A percentile compares a stretch with the other conserved stretches of the same genome.
Conservation (phyloP, 2,329 filamentous ascomycete species). For the Dendrostoma leiphaemia region DNA sequence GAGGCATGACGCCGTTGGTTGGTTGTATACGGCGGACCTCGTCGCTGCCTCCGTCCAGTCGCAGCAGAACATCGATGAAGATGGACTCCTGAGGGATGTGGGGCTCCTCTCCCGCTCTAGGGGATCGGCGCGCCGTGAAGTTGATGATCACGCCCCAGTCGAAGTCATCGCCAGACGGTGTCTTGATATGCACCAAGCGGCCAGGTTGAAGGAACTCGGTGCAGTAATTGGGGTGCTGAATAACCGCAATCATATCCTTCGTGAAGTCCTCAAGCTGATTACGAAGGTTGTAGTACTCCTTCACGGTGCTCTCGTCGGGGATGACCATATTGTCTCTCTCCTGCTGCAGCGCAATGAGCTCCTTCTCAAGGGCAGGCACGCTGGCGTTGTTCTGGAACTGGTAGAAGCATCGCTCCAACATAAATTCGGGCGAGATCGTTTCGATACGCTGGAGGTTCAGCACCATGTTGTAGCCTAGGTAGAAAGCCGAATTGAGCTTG, state of each 20-base stretch:
- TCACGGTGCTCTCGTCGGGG: constrained; percentile 81
- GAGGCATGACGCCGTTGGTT: constrained; percentile 63
- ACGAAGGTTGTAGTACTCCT: constrained; percentile 89
- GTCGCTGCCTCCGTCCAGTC: constrained; percentile 50
- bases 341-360: constrained; percentile 74
- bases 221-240: constrained; percentile 87
- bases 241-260: constrained; percentile 86
- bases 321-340: constrained; percentile 74
- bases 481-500: constrained; percentile 94
- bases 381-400: constrained; percentile 96
- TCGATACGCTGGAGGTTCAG: constrained; percentile 96
- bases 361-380: constrained; percentile 79
- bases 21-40: constrained; percentile 49
- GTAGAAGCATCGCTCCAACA: constrained; percentile 97
- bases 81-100: constrained; percentile 73
- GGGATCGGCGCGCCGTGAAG: constrained; percentile 61
- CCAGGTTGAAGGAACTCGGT: constrained; percentile 82
- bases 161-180: constrained; percentile 73
- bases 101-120: constrained; percentile 67
- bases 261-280: constrained; percentile 81
- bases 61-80: constrained; percentile 79
- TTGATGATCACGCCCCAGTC: constrained; percentile 92
- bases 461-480: constrained; percentile 99
- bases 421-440: constrained; percentile 96
- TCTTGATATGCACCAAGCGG: constrained; percentile 83